These are phyloP conservation scores for Solanum etuberosum DNA, from an alignment of 257 asterid genomes.

Conservation along the genomic window DNA sequence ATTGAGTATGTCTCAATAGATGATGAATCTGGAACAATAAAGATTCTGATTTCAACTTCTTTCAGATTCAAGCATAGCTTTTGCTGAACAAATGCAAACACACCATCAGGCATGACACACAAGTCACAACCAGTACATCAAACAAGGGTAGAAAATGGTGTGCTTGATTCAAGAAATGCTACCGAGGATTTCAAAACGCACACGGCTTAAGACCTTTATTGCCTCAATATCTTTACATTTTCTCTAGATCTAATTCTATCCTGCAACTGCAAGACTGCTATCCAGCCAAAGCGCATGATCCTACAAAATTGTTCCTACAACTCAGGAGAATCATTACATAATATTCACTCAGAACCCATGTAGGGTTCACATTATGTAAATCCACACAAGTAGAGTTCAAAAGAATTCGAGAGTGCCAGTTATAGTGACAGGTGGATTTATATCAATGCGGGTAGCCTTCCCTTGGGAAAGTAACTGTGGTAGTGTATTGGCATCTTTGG, in stretches of 20 bases:
- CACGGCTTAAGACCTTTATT: background rate
- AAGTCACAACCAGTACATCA: background rate
- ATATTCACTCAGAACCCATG: background rate
- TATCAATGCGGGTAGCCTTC: slow-evolving; percentile 60
- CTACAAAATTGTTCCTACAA: slow-evolving; percentile 18
- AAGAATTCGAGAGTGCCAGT: slow-evolving; percentile 61
- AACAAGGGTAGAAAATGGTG: background rate
- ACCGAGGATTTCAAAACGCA: background rate
- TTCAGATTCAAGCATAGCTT: background rate
- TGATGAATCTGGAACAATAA: background rate
- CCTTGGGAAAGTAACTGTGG: slow-evolving; percentile 55
- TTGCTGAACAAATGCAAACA: background rate
- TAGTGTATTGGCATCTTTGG: slow-evolving; percentile 71
- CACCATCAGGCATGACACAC: background rate
- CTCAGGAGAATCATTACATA: background rate
- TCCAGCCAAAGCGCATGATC: background rate
- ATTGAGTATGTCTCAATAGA: background rate
- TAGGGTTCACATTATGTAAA: background rate
- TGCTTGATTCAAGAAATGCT: background rate
- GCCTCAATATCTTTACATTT: background rate
- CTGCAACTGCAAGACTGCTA: background rate
- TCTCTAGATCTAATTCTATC: background rate
- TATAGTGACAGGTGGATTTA: slow-evolving; percentile 59
- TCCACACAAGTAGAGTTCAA: slow-evolving; percentile 1
- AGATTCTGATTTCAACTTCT: background rate